Percentiles rank a stretch among this genome's conserved stretches.
Conservation (phyloP, 495 filamentous ascomycete genomes). For the Penicillium longicatenatum region DNA sequence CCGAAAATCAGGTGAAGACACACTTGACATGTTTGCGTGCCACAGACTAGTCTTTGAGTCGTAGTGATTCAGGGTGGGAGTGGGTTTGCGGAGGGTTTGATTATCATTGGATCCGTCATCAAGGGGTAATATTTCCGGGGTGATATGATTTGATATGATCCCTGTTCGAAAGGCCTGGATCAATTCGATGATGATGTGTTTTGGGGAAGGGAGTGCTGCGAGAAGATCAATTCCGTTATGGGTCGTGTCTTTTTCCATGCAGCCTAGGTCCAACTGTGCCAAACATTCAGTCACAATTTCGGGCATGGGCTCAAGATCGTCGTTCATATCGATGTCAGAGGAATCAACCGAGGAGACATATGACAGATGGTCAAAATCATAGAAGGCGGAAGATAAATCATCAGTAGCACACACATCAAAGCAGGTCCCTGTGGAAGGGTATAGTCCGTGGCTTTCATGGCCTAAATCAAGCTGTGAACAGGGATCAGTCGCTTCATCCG, state of each 20-base stretch:
- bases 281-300: neutral
- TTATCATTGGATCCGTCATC: neutral
- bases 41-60: slow-evolving; percentile 4
- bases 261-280: neutral
- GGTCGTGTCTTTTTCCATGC: neutral
- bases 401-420: neutral
- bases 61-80: neutral
- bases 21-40: slow-evolving; percentile 6
- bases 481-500: neutral
- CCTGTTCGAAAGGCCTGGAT: neutral
- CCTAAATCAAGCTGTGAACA: neutral
- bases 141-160: neutral
- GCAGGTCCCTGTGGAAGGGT: neutral
- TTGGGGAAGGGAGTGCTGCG: neutral
- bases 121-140: neutral
- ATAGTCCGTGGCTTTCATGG: neutral
- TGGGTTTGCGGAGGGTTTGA: neutral
- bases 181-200: neutral
- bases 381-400: neutral
- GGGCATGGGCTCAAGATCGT: neutral
- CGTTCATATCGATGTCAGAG: neutral
- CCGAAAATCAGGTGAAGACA: neutral
- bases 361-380: neutral
- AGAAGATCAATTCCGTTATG: neutral
- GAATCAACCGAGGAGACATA: neutral